These are phyloP conservation scores for Botrytis aclada DNA, from an alignment of 2,329 filamentous ascomycete genomes.

Conservation along the genomic window DNA sequence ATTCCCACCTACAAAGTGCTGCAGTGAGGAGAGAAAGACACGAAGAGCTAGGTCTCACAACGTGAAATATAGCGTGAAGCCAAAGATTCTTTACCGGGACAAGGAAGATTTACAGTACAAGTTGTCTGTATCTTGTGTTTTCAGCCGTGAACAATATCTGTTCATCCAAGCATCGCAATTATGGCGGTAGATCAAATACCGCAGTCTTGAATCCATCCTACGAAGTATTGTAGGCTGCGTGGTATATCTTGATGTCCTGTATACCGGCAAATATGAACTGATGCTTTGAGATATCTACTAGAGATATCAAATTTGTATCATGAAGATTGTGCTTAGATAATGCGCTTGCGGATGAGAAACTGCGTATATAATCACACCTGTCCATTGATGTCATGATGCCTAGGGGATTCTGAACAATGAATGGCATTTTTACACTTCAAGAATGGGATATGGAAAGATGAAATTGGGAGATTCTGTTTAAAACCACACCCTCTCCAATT, in stretches of 20 bases:
- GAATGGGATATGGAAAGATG: background rate
- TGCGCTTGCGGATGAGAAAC: background rate
- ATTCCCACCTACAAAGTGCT: background rate
- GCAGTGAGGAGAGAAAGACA: background rate
- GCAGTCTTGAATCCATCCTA: background rate
- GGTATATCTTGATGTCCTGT: background rate
- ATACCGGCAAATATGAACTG: background rate
- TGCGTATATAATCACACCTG: background rate
- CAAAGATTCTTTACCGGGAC: too few relatives aligned
- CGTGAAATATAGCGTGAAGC: background rate
- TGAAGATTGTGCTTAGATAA: background rate
- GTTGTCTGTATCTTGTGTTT: background rate
- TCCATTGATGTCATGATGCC: background rate
- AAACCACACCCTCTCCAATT: background rate
- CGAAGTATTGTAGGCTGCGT: background rate
- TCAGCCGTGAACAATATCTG: background rate
- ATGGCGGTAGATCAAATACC: background rate
- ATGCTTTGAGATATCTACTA: background rate
- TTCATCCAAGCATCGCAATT: background rate
- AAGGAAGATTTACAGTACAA: background rate
- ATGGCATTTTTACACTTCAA: background rate
- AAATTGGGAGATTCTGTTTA: background rate
- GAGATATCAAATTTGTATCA: background rate
- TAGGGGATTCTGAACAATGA: background rate
- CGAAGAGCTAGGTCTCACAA: background rate